Evolutionary conservation across 257 asterid species (phyloP).

Genomic region (Scutellaria minor): DNA sequence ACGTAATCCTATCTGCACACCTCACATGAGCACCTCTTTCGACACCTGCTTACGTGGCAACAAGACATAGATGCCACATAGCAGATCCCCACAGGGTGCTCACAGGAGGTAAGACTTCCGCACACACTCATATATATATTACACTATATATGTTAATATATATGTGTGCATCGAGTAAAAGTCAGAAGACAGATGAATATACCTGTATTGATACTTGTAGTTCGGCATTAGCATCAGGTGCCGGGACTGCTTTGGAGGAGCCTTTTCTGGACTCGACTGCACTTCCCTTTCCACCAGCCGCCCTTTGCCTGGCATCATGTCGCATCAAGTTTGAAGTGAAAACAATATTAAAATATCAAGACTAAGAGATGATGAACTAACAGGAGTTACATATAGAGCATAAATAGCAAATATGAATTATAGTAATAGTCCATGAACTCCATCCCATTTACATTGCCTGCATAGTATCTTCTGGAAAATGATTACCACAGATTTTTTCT

Average conservation of each 20-base stretch:
- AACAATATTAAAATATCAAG: constrained; percentile 11
- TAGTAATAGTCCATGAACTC: too few species aligned
- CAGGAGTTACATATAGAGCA: constrained; percentile 14
- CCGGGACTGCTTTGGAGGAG: constrained; percentile 72
- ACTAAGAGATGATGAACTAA: not conserved
- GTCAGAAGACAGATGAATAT: constrained; percentile 15
- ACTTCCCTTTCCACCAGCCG: constrained; percentile 74
- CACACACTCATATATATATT: too few species aligned
- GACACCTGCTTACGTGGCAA: too few species aligned
- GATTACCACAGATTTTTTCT: too few species aligned
- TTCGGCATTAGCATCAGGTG: constrained; percentile 87
- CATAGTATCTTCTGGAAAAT: not conserved
- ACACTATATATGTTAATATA: too few species aligned
- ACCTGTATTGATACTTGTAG: constrained; percentile 77
- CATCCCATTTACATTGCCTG: not conserved
- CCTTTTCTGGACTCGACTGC: constrained; percentile 54
- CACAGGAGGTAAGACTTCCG: too few species aligned
- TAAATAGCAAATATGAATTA: not conserved
- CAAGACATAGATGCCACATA: too few species aligned
- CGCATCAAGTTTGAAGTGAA: constrained; percentile 36
- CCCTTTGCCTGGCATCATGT: constrained; percentile 57
- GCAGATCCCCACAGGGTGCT: too few species aligned
- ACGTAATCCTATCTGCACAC: too few species aligned
- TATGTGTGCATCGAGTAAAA: too few species aligned
- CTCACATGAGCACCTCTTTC: too few species aligned